Base-by-base conservation (phyloP, 2,329 filamentous ascomycete species). In the Colletotrichum truncatum region DNA sequence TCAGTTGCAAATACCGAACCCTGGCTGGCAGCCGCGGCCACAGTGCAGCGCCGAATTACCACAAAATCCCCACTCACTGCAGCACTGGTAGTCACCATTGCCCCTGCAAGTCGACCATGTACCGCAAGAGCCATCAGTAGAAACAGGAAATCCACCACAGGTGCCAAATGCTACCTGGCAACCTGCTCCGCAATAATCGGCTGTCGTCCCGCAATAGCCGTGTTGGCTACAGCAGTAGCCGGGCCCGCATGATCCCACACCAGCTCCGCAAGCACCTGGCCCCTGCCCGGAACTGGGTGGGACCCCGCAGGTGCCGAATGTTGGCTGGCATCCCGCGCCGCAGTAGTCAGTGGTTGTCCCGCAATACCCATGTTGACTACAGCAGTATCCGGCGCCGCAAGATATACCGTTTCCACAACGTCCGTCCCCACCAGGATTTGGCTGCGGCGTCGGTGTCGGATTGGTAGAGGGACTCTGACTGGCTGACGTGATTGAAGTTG, bases 21-120 rank as follows among this genome's bases (percentile, higher is more conserved):
- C 41, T 9, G 36, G 8, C 41, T 70, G 68, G 23, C 68, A 70
- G 6, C 64, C 68, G 9, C 32, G 16, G 32, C 69, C 69, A 21
- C 69, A 71, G 48, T 69, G 59, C 3, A 48, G 26, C 12, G 28
- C 14, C 2, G 57, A 60, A 6, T 52, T 54, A 11, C 70, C 70
- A 26, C 70, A 71, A 46, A 66, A 71, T 8, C 70, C 70, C 7
- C 53, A 67, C 14, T 51, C 10, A 14, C 69, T 70, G 41, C 70
- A 71, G 48, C 70, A 71, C 32, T 64, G 55, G 48, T 66, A 23
- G 43, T 43, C 55, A 39, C 62, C 62, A 28, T 67, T 63, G n/a
- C 66, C 66, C 26, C 25, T 39, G 26, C 66, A 68, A 4, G 66
- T 68, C 2, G 64, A 54, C 23, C 64, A 58, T 5, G 48, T 43